Conservation (phyloP, 2,329 filamentous ascomycete genomes). For the Periconia sp. region DNA sequence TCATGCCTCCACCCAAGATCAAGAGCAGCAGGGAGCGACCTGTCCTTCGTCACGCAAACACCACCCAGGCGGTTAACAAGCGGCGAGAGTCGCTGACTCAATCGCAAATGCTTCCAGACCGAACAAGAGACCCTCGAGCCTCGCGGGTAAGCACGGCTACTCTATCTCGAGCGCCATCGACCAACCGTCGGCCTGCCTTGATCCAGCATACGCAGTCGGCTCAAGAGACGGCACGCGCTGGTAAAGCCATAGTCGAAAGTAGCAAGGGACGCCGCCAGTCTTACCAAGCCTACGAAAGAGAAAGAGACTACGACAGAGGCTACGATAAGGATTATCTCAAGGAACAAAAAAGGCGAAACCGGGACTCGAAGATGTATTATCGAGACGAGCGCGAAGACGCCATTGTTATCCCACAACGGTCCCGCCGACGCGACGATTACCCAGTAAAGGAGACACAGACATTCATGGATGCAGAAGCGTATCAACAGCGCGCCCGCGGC, state of each 20-base stretch:
- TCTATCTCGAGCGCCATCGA: slow-evolving; percentile 24
- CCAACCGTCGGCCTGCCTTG: slow-evolving; percentile 42
- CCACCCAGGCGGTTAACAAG: slow-evolving; percentile 25
- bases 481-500: slow-evolving; percentile 38
- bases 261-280: slow-evolving; percentile 32
- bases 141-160: slow-evolving; percentile 23
- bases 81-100: slow-evolving; percentile 18
- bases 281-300: slow-evolving; percentile 32
- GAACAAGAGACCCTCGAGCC: slow-evolving; percentile 19
- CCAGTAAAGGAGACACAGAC: slow-evolving; percentile 20
- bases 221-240: slow-evolving; percentile 26
- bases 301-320: slow-evolving; percentile 17
- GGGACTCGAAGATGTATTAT: slow-evolving; percentile 13
- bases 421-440: slow-evolving; percentile 26
- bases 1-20: slow-evolving; percentile 33
- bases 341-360: slow-evolving; percentile 17
- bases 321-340: slow-evolving; percentile 18
- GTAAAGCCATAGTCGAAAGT: slow-evolving; percentile 36
- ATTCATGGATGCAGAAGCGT: slow-evolving; percentile 32
- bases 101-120: slow-evolving; percentile 20
- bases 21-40: slow-evolving; percentile 27
- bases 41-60: slow-evolving; percentile 30
- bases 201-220: slow-evolving; percentile 37
- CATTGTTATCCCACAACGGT: slow-evolving; percentile 12
- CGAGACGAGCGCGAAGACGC: slow-evolving; percentile 18